phyloP scores from a whole-genome alignment of 768 basidiomycete species.

The Lactarius vividus region DNA sequence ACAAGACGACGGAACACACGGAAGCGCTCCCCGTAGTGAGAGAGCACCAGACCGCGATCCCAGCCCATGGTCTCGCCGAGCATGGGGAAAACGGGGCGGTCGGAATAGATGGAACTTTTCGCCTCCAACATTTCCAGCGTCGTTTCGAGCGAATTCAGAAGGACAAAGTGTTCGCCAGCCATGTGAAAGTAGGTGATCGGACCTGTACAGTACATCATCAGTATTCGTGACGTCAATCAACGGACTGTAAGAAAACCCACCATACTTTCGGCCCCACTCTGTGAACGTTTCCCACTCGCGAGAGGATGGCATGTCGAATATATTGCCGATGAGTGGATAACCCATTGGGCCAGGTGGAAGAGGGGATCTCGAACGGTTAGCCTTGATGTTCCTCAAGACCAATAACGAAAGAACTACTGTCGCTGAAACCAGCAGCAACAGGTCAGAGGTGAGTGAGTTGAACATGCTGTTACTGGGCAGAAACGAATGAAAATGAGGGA shows the following conservation, averaged over 20 bases:
- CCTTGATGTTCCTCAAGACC: background rate
- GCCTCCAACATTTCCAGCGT: slow-evolving; percentile 27
- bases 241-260: slow-evolving; percentile 16
- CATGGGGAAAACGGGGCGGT: slow-evolving; percentile 19
- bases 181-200: background rate
- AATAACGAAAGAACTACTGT: background rate
- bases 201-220: background rate
- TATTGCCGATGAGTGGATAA: slow-evolving; percentile 29
- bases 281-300: slow-evolving; percentile 30
- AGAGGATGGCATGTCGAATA: slow-evolving; percentile 25
- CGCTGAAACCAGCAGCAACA: slow-evolving; percentile 1
- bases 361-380: background rate
- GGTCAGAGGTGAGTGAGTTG: background rate
- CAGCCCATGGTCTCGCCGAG: slow-evolving; percentile 9
- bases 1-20: slow-evolving; percentile 3
- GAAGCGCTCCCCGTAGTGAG: slow-evolving; percentile 13
- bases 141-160: slow-evolving; percentile 8
- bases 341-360: slow-evolving; percentile 29
- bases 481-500: background rate
- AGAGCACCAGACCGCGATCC: slow-evolving; percentile 7
- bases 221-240: background rate
- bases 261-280: slow-evolving; percentile 30
- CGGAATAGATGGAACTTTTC: slow-evolving; percentile 27
- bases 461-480: background rate
- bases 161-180: background rate